Evolutionary conservation across 164 flowering plant genomes (phyloP).

Genomic region (Stephania yunnanensis): DNA sequence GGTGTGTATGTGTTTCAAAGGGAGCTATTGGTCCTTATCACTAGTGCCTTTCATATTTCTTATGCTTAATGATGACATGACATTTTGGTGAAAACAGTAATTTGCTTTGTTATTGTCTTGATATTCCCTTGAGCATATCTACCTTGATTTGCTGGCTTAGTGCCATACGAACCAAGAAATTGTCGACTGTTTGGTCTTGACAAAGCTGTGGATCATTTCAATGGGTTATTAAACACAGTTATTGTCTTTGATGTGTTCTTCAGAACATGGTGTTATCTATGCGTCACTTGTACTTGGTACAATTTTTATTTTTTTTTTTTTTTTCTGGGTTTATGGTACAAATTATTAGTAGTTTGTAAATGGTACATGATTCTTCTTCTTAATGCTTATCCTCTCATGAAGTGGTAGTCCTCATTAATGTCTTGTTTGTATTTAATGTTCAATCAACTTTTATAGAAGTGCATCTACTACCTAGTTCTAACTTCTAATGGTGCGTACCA

Average conservation of each 20-base stretch:
- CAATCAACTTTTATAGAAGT: not conserved
- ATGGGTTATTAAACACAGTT: not conserved
- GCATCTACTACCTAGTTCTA: not conserved
- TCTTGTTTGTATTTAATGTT: not conserved
- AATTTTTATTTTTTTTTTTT: too few relatives aligned
- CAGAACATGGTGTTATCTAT: not conserved
- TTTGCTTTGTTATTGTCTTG: not conserved
- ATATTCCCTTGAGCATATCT: not conserved
- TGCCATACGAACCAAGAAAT: too few relatives aligned
- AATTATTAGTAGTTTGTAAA: not conserved
- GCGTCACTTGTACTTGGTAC: not conserved
- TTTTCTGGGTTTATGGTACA: too few relatives aligned
- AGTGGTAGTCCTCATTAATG: constrained; percentile 10
- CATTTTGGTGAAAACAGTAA: not conserved
- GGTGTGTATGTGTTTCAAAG: too few relatives aligned
- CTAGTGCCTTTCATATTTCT: not conserved
- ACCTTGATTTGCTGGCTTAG: not conserved
- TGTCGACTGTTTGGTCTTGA: not conserved
- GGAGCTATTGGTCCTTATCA: too few relatives aligned
- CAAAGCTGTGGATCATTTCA: not conserved
- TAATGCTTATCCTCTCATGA: not conserved
- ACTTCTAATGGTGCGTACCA: too few relatives aligned
- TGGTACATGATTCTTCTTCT: not conserved
- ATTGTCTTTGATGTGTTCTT: not conserved
- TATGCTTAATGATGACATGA: not conserved